Evolutionary conservation across 2,329 filamentous ascomycete genomes (phyloP).

Genomic region (Dactylellina haptotyla): DNA sequence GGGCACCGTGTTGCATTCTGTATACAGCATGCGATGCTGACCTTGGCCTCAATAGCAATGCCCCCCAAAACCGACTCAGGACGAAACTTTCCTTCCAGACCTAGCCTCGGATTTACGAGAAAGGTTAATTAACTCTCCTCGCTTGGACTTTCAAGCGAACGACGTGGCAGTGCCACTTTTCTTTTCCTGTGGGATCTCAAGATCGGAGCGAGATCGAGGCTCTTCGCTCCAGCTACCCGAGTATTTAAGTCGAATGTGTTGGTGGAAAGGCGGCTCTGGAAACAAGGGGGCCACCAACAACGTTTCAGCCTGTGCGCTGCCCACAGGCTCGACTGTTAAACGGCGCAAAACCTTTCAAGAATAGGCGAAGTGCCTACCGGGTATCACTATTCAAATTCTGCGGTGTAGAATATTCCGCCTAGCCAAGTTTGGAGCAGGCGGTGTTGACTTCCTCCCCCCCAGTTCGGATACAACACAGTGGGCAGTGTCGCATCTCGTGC

Average conservation of each 20-base stretch:
- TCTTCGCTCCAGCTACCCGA: not conserved
- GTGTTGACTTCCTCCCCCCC: slow-evolving; percentile 1
- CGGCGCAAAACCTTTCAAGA: slow-evolving; percentile 9
- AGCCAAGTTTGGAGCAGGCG: slow-evolving; percentile 48
- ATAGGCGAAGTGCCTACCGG: slow-evolving; percentile 26
- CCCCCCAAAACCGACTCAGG: not conserved
- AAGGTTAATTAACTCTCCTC: slow-evolving; percentile 8
- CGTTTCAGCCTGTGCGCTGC: slow-evolving; percentile 28
- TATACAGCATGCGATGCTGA: not conserved
- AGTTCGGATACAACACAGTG: not conserved
- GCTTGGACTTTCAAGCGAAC: slow-evolving; percentile 19
- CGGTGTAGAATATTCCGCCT: slow-evolving; percentile 28
- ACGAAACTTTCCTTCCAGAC: not conserved
- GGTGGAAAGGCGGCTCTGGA: slow-evolving; percentile 38
- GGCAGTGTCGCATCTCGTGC: not conserved
- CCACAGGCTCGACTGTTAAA: not conserved
- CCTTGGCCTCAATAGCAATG: slow-evolving; percentile 9
- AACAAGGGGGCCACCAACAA: slow-evolving; percentile 36
- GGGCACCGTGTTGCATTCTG: slow-evolving; percentile 18
- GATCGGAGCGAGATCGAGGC: slow-evolving; percentile 12
- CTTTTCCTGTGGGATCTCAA: not conserved
- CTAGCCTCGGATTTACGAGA: slow-evolving; percentile 32
- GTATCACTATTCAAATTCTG: not conserved
- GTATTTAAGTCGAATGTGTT: slow-evolving; percentile 1
- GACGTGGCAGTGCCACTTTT: slow-evolving; percentile 25